Evolutionary conservation across 140 eudicot species (phyloP).

Genomic region (Stevia rebaudiana): DNA sequence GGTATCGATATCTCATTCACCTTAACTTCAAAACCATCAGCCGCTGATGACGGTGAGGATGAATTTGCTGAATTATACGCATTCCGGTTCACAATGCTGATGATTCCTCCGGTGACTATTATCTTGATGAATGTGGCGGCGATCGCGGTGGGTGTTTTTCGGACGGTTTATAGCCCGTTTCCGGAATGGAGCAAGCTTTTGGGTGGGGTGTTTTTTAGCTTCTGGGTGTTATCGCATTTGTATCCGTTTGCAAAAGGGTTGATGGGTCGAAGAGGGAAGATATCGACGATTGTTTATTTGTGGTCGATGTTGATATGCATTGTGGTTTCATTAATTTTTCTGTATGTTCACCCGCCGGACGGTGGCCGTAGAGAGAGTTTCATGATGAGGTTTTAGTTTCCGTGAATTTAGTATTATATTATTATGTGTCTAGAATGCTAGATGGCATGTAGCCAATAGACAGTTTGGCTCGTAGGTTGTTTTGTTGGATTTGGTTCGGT

Average conservation of each 20-base stretch:
- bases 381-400: constrained; percentile 19
- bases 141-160: constrained; percentile 55
- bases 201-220: constrained; percentile 89
- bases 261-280: constrained; percentile 73
- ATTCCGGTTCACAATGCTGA: constrained; percentile 59
- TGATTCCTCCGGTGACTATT: constrained; percentile 86
- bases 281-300: constrained; percentile 65
- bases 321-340: constrained; percentile 55
- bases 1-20: constrained; percentile 81
- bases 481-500: too few relatives aligned
- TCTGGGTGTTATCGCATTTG: constrained; percentile 82
- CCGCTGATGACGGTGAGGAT: constrained; percentile 69
- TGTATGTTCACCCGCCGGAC: constrained; percentile 65
- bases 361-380: constrained; percentile 24
- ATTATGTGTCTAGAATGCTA: too few relatives aligned
- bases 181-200: constrained; percentile 89
- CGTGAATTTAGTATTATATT: too few relatives aligned
- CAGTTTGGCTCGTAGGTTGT: too few relatives aligned
- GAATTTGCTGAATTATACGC: constrained; percentile 80
- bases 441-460: too few relatives aligned
- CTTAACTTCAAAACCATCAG: constrained; percentile 65
- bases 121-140: constrained; percentile 65
- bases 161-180: constrained; percentile 79
- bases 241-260: constrained; percentile 81
- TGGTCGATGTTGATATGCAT: constrained; percentile 80